Percentiles rank a stretch among this genome's conserved stretches.
These are phyloP conservation scores for Euphorbia lathyris DNA, from an alignment of 345 rosid genomes.

Conservation along the genomic window DNA sequence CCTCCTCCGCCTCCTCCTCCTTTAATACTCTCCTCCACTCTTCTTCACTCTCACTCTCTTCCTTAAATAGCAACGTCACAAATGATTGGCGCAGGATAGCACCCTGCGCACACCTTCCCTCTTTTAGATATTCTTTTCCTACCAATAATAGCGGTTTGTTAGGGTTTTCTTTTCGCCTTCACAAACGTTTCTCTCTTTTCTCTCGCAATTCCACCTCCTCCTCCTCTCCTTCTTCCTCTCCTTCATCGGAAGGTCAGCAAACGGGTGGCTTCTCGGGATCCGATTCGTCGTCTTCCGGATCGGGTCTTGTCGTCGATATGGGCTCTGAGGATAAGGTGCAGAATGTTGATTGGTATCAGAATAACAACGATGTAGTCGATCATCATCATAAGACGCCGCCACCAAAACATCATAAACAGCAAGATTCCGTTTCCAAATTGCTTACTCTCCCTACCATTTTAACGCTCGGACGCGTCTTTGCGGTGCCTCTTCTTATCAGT, in stretches of 20 bases:
- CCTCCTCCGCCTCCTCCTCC: background rate
- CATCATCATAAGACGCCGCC: slow-evolving; percentile 24
- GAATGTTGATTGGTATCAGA: slow-evolving; percentile 22
- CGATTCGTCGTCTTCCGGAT: slow-evolving; percentile 14
- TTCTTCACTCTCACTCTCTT: background rate
- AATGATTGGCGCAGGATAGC: slow-evolving; percentile 22
- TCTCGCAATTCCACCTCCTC: background rate
- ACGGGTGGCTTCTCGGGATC: slow-evolving; percentile 13
- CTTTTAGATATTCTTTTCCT: background rate
- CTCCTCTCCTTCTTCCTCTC: background rate
- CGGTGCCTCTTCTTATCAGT: slow-evolving; percentile 78
- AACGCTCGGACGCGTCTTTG: slow-evolving; percentile 93
- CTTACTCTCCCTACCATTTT: slow-evolving; percentile 87
- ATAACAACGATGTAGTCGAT: slow-evolving; percentile 16
- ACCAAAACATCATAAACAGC: slow-evolving; percentile 29
- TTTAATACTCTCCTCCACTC: background rate
- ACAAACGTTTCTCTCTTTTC: background rate
- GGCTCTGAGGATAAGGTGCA: slow-evolving; percentile 43
- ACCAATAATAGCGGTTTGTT: background rate
- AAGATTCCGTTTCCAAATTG: slow-evolving; percentile 44
- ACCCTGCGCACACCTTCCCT: slow-evolving; percentile 8
- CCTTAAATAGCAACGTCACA: background rate
- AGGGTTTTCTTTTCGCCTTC: slow-evolving; percentile 18
- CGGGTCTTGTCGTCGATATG: slow-evolving; percentile 43
- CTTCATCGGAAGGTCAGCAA: background rate